Base-by-base conservation (phyloP, 202 grass and related monocot species). In the Thinopyrum obtusiflorum region DNA sequence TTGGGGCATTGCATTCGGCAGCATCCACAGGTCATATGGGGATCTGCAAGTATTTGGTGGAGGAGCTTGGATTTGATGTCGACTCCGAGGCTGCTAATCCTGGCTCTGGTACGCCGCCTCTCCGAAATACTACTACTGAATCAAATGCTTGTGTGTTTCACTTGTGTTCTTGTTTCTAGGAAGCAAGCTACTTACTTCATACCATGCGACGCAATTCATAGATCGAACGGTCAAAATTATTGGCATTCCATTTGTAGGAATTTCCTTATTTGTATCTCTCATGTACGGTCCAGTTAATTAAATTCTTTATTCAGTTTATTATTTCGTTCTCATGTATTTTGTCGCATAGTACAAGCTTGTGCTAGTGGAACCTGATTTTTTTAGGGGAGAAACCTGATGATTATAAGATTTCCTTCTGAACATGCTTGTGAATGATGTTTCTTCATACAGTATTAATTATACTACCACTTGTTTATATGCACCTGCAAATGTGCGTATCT, bases 21-120 rank as follows among this genome's bases (percentile, higher is more conserved):
- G 80, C 80, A 73, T 29, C 60, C 28, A 39, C 1, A 7, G 86
- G 80, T 20, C 23, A 83, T 8, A 27, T 88, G 31, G 74, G 35
- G 10, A 63, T 88, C 37, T 88, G 81, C 74, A 73, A 18, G 29
- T 88, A 88, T 66, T 83, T 88, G 86, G 80, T 88, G 74, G 66
- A 88, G 65, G 12, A 79, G 57, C 80, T 88, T 14, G 68, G 60
- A 32, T 88, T 79, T 57, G 55, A 79, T 23, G 57, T 88, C 11
- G 36, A 79, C 73, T 26, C 74, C 8, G 57, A 61, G 6, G 42
- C 27, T 57, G 17, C 1, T 31, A 25, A 17, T 9, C 11, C 7
- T 17, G 69, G 23, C 40, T 46, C 69, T 46, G 69, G 69, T 73
- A 71, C 0, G 15, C 9, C 2, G 32, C 35, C n/a, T 46, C 42